These are phyloP conservation scores for Teunomyces tritomae DNA, from an alignment of 805 yeast species.

Conservation along the genomic window DNA sequence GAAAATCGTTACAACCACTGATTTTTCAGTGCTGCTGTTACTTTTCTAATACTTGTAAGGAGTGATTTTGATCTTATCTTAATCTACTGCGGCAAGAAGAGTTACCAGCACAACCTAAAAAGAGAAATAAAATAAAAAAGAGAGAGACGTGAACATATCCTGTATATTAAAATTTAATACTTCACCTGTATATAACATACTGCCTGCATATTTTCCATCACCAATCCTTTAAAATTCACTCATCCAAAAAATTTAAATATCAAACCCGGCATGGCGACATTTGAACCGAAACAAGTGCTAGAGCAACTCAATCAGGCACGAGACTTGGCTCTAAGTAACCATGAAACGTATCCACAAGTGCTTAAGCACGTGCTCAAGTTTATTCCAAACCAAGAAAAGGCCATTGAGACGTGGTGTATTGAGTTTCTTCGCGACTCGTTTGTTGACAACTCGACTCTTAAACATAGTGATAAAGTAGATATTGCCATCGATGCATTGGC, in stretches of 20 bases:
- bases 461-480: conserved; percentile 30
- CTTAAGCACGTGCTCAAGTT: conserved; percentile 43
- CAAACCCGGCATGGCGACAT: conserved; percentile 4
- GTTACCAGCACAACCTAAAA: too few relatives aligned
- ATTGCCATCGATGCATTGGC: conserved; percentile 41
- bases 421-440: conserved; percentile 39
- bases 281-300: conserved; percentile 15
- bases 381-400: conserved; percentile 30
- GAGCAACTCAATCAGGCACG: conserved; percentile 39
- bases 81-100: too few relatives aligned
- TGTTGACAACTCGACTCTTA: conserved; percentile 16
- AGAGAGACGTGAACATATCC: not conserved
- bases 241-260: not conserved
- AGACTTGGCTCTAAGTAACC: conserved; percentile 29
- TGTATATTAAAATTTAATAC: not conserved
- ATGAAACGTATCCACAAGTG: conserved; percentile 38
- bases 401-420: conserved; percentile 42
- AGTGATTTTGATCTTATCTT: too few relatives aligned
- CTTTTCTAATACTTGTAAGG: too few relatives aligned
- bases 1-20: too few relatives aligned
- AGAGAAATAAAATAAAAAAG: not conserved
- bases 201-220: not conserved
- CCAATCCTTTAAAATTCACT: not conserved
- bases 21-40: too few relatives aligned
- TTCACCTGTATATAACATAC: not conserved